Evolutionary conservation across 495 filamentous ascomycete species (phyloP).

Genomic region (Parathielavia appendiculata): DNA sequence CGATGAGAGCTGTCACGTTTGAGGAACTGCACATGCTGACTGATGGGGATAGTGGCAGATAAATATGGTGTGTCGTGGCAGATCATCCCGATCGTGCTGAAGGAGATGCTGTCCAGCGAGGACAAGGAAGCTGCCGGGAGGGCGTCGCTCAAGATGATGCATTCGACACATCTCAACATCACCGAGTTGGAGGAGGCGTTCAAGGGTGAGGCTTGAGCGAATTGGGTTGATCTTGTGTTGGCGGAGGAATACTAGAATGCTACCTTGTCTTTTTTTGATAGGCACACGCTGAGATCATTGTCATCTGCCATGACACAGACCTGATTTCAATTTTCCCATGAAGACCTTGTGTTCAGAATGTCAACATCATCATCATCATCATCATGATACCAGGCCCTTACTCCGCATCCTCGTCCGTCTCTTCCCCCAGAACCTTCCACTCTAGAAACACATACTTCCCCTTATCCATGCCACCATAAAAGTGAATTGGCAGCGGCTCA

Average conservation of each 20-base stretch:
- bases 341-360: too few species aligned
- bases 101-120: slow-evolving; percentile 22
- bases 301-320: too few species aligned
- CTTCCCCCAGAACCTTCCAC: slow-evolving; percentile 2
- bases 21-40: too few species aligned
- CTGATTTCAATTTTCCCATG: too few species aligned
- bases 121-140: slow-evolving; percentile 22
- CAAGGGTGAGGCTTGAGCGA: slow-evolving; percentile 12
- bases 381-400: too few species aligned
- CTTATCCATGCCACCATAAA: slow-evolving; percentile 9
- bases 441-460: slow-evolving; percentile 18
- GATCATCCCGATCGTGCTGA: slow-evolving; percentile 32
- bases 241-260: too few species aligned
- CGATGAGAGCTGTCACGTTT: too few species aligned
- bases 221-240: background rate
- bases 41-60: too few species aligned
- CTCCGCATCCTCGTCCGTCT: background rate
- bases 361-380: too few species aligned
- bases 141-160: slow-evolving; percentile 29
- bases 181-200: slow-evolving; percentile 32
- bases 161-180: slow-evolving; percentile 38
- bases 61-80: slow-evolving; percentile 40
- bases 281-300: too few species aligned
- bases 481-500: slow-evolving; percentile 9
- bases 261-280: too few species aligned